A percentile compares a stretch with the other conserved stretches of the same genome.
Evolutionary conservation across 169 alveolate genomes (phyloP).

Genomic region (Miamiensis avidus): DNA sequence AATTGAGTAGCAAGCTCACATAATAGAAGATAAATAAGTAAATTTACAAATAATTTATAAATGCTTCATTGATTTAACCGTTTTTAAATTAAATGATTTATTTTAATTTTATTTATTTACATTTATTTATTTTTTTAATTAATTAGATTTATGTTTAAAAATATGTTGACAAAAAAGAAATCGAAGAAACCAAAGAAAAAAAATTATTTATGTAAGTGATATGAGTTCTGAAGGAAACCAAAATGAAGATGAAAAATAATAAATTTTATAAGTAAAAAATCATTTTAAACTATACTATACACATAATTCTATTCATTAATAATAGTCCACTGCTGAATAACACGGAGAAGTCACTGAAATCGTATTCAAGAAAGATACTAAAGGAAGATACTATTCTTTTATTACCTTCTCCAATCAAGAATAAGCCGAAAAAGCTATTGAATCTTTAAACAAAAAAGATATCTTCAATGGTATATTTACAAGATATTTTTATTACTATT

Average conservation of each 20-base stretch:
- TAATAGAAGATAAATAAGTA: not conserved
- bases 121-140: too few species aligned
- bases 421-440: not conserved
- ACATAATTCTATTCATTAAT: too few species aligned
- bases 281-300: too few species aligned
- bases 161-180: not conserved
- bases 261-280: too few species aligned
- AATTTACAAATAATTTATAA: too few species aligned
- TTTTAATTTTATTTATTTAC: too few species aligned
- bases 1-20: not conserved
- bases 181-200: not conserved
- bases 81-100: too few species aligned
- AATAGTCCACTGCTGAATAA: too few species aligned
- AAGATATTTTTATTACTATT: not conserved
- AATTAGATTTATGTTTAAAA: too few species aligned
- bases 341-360: too few species aligned
- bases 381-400: not conserved
- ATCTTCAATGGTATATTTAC: not conserved
- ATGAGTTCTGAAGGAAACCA: not conserved
- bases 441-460: not conserved
- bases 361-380: too few species aligned
- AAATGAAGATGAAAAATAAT: not conserved
- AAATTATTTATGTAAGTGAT: not conserved
- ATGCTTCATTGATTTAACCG: too few species aligned
- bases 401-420: not conserved